These are phyloP conservation scores for Colletotrichum destructivum DNA, from an alignment of 2,329 filamentous ascomycete species.

Conservation along the genomic window DNA sequence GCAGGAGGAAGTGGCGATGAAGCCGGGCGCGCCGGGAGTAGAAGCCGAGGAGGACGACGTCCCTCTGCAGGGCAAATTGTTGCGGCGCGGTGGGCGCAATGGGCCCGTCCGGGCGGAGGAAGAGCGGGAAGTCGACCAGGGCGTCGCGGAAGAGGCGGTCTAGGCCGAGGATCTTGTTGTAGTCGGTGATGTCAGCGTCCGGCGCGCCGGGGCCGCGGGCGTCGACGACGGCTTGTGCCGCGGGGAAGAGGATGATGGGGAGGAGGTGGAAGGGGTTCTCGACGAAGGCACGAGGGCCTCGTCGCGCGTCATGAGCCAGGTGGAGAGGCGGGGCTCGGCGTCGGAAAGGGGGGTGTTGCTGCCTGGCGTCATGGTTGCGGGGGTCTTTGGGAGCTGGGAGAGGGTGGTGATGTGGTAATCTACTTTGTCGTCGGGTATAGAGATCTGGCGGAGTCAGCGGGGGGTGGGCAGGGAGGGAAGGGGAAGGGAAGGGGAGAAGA, in stretches of 20 bases:
- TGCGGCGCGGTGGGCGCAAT: slow-evolving; percentile 40
- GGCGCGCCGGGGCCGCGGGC: slow-evolving; percentile 46
- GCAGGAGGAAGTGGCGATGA: slow-evolving; percentile 48
- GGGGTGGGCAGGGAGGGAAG: too few species aligned
- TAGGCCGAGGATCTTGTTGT: slow-evolving; percentile 51
- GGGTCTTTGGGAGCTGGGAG: slow-evolving; percentile 24
- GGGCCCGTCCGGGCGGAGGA: slow-evolving; percentile 38
- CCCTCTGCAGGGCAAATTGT: slow-evolving; percentile 43
- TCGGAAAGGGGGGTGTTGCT: background rate
- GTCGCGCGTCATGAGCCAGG: slow-evolving; percentile 44
- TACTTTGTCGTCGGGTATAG: slow-evolving; percentile 7
- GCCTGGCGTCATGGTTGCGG: background rate
- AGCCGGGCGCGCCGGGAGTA: slow-evolving; percentile 47
- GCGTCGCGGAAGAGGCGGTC: slow-evolving; percentile 48
- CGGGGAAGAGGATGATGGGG: slow-evolving; percentile 48
- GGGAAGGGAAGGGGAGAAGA: too few species aligned
- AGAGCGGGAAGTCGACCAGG: slow-evolving; percentile 43
- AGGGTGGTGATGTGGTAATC: slow-evolving; percentile 23
- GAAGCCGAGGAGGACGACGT: slow-evolving; percentile 44
- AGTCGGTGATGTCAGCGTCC: slow-evolving; percentile 50
- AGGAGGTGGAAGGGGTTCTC: slow-evolving; percentile 48
- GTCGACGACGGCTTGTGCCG: slow-evolving; percentile 42
- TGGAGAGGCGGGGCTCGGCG: background rate
- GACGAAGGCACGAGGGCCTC: slow-evolving; percentile 49
- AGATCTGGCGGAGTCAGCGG: background rate